Evolutionary conservation across 805 yeast species (phyloP).

Genomic region (Saccharomycopsis oosterbeekiorum): DNA sequence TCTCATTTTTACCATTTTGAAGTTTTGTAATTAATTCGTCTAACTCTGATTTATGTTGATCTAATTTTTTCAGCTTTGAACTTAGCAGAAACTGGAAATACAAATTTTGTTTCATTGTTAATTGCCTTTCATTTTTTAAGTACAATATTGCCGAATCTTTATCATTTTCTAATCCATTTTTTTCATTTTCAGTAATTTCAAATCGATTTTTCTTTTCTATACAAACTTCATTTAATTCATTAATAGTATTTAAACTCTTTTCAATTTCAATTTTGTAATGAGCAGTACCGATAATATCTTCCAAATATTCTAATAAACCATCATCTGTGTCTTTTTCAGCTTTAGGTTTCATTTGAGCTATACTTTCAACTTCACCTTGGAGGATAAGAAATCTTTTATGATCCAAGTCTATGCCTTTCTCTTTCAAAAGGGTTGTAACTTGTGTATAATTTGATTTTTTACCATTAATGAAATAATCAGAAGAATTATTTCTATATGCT

Average conservation of each 20-base stretch:
- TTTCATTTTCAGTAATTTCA: slow-evolving; percentile 70
- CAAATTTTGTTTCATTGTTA: slow-evolving; percentile 42
- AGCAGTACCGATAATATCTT: slow-evolving; percentile 94
- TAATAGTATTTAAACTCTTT: slow-evolving; percentile 47
- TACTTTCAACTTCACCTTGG: slow-evolving; percentile 97
- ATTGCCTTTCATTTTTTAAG: slow-evolving; percentile 52
- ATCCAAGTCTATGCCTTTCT: slow-evolving; percentile 84
- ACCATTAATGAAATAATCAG: slow-evolving; percentile 69
- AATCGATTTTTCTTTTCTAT: slow-evolving; percentile 70
- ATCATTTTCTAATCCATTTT: slow-evolving; percentile 47
- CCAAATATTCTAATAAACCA: slow-evolving; percentile 87
- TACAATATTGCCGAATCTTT: slow-evolving; percentile 63
- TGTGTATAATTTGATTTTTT: slow-evolving; percentile 62
- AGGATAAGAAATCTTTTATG: slow-evolving; percentile 90
- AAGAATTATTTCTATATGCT: slow-evolving; percentile 66
- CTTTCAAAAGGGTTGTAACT: slow-evolving; percentile 64
- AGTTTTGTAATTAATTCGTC: slow-evolving; percentile 34
- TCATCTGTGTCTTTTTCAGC: slow-evolving; percentile 90
- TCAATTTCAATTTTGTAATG: slow-evolving; percentile 72
- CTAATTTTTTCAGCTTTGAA: slow-evolving; percentile 32
- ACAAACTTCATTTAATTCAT: slow-evolving; percentile 70
- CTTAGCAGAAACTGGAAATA: slow-evolving; percentile 44
- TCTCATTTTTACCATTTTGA: slow-evolving; percentile 33
- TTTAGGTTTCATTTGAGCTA: slow-evolving; percentile 97
- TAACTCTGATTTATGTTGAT: slow-evolving; percentile 29